Percentiles rank a stretch among this genome's conserved stretches.
These are phyloP conservation scores for Omphalotus olearius DNA, from an alignment of 1,284 basidiomycete species.

Conservation along the genomic window DNA sequence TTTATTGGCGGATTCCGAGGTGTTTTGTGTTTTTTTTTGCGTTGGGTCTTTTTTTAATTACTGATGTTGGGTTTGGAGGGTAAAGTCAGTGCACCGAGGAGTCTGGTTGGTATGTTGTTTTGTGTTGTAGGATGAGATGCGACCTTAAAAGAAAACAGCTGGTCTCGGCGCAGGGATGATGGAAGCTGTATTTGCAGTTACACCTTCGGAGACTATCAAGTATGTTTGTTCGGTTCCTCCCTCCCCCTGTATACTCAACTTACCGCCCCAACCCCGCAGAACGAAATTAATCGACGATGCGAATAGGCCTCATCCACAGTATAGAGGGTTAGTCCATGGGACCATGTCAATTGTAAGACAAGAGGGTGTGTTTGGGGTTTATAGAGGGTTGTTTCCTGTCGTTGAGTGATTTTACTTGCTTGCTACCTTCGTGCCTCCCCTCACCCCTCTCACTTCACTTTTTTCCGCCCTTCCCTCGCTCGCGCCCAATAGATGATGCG, in stretches of 20 bases:
- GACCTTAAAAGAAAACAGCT: too few species aligned
- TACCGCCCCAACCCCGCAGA: constrained; percentile 37
- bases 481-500: constrained; percentile 77
- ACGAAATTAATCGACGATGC: constrained; percentile 98
- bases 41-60: constrained; percentile 1
- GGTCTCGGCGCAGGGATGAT: constrained; percentile 94
- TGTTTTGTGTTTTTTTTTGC: constrained; percentile 30
- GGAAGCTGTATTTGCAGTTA: constrained; percentile 94
- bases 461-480: too few species aligned
- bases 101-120: constrained; percentile 63
- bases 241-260: neutral
- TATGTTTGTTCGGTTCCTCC: constrained; percentile 37
- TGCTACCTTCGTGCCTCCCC: too few species aligned
- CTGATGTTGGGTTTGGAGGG: constrained; percentile 50
- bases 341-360: constrained; percentile 78
- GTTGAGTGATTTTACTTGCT: constrained; percentile 43
- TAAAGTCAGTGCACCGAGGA: constrained; percentile 82
- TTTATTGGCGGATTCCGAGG: constrained; percentile 78
- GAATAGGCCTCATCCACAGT: constrained; percentile 80
- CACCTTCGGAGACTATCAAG: constrained; percentile 99
- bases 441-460: too few species aligned
- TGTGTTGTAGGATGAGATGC: too few species aligned
- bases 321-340: constrained; percentile 87
- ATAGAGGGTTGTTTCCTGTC: constrained; percentile 92
- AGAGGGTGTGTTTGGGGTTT: constrained; percentile 83